Percentiles rank a stretch among this genome's conserved stretches.
Conservation (phyloP, 2,329 filamentous ascomycete species). For the Xylaria sp. region DNA sequence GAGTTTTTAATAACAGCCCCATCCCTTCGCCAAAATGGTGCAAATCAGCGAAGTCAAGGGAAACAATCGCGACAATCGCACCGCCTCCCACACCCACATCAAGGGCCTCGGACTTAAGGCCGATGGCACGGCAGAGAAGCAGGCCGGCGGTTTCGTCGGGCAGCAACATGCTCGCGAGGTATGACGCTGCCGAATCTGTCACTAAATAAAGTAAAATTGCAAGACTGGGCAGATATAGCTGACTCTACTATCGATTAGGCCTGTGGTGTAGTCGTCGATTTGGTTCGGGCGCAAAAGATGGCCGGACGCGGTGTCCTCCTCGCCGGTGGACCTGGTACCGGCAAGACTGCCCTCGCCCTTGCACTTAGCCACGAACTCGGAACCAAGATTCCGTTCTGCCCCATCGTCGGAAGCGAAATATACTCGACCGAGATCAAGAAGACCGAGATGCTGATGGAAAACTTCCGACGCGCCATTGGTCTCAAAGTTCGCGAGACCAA, state of each 20-base stretch:
- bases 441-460: constrained; percentile 98
- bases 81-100: constrained; percentile 96
- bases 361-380: constrained; percentile 96
- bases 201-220: neutral
- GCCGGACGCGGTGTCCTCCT: constrained; percentile 88
- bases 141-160: constrained; percentile 80
- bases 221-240: constrained; percentile 1
- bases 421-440: constrained; percentile 99
- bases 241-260: constrained; percentile 50
- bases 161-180: constrained; percentile 86
- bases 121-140: constrained; percentile 79
- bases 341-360: constrained; percentile 92
- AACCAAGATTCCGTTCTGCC: constrained; percentile 97
- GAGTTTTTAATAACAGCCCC: neutral
- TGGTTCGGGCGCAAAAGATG: constrained; percentile 97
- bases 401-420: constrained; percentile 95
- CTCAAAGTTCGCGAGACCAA: constrained; percentile 97
- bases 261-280: constrained; percentile 89
- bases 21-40: constrained; percentile 57
- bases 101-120: constrained; percentile 82
- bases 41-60: constrained; percentile 93
- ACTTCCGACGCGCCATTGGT: constrained; percentile 93
- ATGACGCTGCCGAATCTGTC: constrained; percentile 17
- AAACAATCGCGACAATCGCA: constrained; percentile 91
- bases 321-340: constrained; percentile 89